Conservation (phyloP, 345 rosid genomes). For the Gossypium thurberi region DNA sequence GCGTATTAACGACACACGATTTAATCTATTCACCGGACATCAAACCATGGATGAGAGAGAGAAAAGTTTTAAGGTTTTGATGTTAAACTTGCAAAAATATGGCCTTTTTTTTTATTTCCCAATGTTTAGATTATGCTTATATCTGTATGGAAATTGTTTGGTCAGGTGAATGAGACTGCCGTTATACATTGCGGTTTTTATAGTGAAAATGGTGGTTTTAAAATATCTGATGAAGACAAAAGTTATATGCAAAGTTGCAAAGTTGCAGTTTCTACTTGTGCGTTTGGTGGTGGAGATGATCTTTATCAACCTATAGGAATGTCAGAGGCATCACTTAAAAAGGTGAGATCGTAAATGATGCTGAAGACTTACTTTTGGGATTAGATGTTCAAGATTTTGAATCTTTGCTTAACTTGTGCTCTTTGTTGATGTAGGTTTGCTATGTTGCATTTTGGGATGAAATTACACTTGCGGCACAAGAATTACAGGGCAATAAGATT, state of each 20-base stretch:
- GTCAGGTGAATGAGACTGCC: constrained; percentile 61
- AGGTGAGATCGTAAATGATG: constrained; percentile 40
- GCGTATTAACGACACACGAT: constrained; percentile 40
- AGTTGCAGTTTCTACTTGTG: constrained; percentile 81
- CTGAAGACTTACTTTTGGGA: constrained; percentile 3
- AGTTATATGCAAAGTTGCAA: constrained; percentile 54
- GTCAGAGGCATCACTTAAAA: constrained; percentile 52
- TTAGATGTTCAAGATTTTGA: constrained; percentile 8
- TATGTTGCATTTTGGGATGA: constrained; percentile 97
- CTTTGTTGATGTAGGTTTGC: constrained; percentile 63
- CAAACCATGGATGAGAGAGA: constrained; percentile 76
- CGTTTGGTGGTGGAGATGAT: constrained; percentile 97
- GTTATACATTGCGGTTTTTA: constrained; percentile 78
- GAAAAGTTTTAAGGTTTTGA: constrained; percentile 69
- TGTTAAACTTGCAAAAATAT: background rate
- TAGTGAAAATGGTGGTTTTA: constrained; percentile 72
- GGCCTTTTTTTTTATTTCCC: background rate
- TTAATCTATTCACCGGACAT: constrained; percentile 76
- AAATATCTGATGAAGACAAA: constrained; percentile 57
- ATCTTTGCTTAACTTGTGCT: constrained; percentile 12
- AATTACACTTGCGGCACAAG: constrained; percentile 68
- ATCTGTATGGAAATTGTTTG: constrained; percentile 9
- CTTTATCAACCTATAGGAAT: constrained; percentile 94
- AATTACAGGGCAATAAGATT: constrained; percentile 45
- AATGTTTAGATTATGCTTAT: background rate